Percentiles rank a stretch among this genome's conserved stretches.
Evolutionary conservation across 441 rosid genomes (phyloP).

Genomic region (Omphalea diandra): DNA sequence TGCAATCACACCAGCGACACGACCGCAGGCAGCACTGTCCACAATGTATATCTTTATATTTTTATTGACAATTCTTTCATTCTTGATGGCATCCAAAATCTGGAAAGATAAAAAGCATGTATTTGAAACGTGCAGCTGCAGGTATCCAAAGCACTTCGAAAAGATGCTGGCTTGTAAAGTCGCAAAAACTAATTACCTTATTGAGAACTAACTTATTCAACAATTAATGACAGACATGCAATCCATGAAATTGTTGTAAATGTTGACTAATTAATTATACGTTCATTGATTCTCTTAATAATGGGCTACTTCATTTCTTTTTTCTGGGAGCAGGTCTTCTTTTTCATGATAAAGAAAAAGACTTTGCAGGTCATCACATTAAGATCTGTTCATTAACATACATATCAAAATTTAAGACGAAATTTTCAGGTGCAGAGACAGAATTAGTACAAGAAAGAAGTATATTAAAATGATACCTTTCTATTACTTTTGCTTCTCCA

Average conservation of each 20-base stretch:
- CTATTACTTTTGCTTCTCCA: not conserved
- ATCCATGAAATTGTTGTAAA: not conserved
- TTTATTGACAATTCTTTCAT: conserved; percentile 73
- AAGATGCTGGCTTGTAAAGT: not conserved
- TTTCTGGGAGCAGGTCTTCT: not conserved
- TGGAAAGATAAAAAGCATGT: conserved; percentile 26
- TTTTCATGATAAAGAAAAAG: not conserved
- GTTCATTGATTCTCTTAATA: not conserved
- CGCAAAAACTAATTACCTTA: too few relatives aligned
- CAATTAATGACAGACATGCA: too few relatives aligned
- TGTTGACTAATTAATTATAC: not conserved
- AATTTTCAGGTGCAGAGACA: not conserved
- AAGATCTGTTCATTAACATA: not conserved
- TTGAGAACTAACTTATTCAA: too few relatives aligned
- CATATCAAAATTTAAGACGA: not conserved
- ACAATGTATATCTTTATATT: conserved; percentile 74
- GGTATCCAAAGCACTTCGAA: not conserved
- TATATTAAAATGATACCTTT: too few relatives aligned
- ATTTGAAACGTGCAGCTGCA: conserved; percentile 13
- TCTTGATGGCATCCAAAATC: conserved; percentile 79
- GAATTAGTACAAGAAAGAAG: not conserved
- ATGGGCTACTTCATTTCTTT: not conserved
- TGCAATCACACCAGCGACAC: conserved; percentile 78
- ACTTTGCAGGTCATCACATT: not conserved
- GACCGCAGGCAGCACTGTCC: conserved; percentile 94